A percentile compares a stretch with the other conserved stretches of the same genome.
Conservation (phyloP, 345 rosid genomes). For the Sonneratia alba region DNA sequence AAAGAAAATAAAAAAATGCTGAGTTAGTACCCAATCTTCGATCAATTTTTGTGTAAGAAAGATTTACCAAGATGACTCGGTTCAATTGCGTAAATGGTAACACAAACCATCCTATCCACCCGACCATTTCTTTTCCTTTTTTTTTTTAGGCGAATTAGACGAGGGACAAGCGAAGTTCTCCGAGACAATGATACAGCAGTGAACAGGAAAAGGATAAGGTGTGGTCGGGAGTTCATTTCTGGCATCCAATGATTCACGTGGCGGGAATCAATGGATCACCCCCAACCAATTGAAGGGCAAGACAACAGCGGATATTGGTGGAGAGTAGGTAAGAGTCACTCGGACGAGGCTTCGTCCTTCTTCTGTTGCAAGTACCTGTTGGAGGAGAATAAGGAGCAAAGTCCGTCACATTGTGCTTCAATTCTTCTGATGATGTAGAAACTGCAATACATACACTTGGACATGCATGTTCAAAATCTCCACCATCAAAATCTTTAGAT, state of each 20-base stretch:
- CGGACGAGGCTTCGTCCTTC: constrained; percentile 5
- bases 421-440: neutral
- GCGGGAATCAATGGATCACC: neutral
- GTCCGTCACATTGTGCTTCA: neutral
- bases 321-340: neutral
- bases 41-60: too few relatives aligned
- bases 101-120: too few relatives aligned
- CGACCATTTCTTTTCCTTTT: too few relatives aligned
- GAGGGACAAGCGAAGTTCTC: neutral
- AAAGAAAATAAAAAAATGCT: too few relatives aligned
- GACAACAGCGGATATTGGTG: neutral
- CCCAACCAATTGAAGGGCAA: neutral
- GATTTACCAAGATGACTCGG: too few relatives aligned
- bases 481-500: too few relatives aligned
- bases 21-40: too few relatives aligned
- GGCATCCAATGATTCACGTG: neutral
- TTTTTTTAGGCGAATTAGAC: neutral
- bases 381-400: neutral
- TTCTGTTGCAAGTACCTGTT: constrained; percentile 9
- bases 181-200: neutral
- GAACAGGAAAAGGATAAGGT: neutral
- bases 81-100: too few relatives aligned
- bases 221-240: neutral
- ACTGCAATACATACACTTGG: neutral
- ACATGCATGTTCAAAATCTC: too few relatives aligned